Base-by-base conservation (phyloP, 2,329 filamentous ascomycete species). In the Septoria petroselini region DNA sequence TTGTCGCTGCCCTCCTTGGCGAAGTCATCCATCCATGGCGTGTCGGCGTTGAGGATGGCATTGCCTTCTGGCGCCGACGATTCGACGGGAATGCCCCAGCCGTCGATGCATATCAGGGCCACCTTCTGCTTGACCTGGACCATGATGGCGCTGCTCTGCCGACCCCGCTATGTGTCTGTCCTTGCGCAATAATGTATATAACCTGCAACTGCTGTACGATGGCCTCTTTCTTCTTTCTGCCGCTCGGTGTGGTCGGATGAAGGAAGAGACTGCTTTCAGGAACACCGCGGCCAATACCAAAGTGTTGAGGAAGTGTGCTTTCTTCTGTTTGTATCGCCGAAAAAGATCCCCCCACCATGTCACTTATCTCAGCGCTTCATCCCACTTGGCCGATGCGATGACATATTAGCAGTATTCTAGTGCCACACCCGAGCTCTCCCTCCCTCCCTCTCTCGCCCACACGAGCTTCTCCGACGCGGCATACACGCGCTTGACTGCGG, bases 11-110 rank as follows among this genome's bases (percentile, higher is more conserved):
- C 76, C 48, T 76, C 65, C 46, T 76, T 76, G 49, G 75, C 75
- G 70, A 98, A 91, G 54, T 82, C 83, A 72, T 96, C 91, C 93
- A 98, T 98, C 70, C 86, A 82, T 39, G 93, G 93, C 50, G 93
- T 97, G 60, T 95, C 80, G 62, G 91, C 93, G 58, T 88, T 88
- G 63, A 91, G 84, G 70, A 98, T 97, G 68, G 93, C 93, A 76
- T 98, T 91, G 72, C 93, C 56, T 14, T 56, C 72, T 66, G 88
- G 86, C 65, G 86, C 87, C 50, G 90, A 94, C 52, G 84, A 75
- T 60, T 85, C 84, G 58, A 83, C 83, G 64, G 91, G 82, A 65
- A 97, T 82, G 68, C 93, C 93, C 93, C 93, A 98, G 68, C 93
- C 93, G 76, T 98, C 93, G 78, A 98, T 98, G 74, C 97, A 93